Conservation (phyloP, 345 rosid species). For the Cardamine chenopodiifolia region DNA sequence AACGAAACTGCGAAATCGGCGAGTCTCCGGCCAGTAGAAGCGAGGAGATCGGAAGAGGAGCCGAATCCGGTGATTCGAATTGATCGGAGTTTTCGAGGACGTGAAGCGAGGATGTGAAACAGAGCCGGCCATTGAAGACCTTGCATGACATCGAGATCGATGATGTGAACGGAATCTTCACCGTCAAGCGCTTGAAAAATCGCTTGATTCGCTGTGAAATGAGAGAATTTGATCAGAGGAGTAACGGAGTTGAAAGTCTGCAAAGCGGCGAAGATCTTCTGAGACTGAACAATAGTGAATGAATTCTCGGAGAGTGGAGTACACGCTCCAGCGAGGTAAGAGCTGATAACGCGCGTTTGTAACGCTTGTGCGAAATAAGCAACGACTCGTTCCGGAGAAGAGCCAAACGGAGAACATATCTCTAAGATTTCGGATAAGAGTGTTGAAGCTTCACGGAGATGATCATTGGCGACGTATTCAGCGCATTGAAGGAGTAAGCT, state of each 20-base stretch:
- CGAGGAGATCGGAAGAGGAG: constrained; percentile 72
- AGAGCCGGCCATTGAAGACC: constrained; percentile 99
- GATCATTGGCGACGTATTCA: constrained; percentile 79
- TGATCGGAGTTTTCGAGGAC: constrained; percentile 74
- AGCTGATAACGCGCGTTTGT: constrained; percentile 82
- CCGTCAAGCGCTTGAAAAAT: constrained; percentile 84
- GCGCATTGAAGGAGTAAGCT: constrained; percentile 92
- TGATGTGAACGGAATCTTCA: constrained; percentile 81
- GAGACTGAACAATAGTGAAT: constrained; percentile 61
- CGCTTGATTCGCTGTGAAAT: constrained; percentile 96
- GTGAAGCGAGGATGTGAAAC: constrained; percentile 92
- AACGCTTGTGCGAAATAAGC: constrained; percentile 89
- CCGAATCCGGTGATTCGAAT: constrained; percentile 90
- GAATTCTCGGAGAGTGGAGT: constrained; percentile 55
- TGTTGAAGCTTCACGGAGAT: constrained; percentile 68
- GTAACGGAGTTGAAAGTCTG: constrained; percentile 82
- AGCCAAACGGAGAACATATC: constrained; percentile 82
- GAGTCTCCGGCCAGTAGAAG: constrained; percentile 79
- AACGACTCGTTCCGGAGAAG: constrained; percentile 87
- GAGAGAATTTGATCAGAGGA: constrained; percentile 84
- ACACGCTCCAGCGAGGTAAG: constrained; percentile 62
- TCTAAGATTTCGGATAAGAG: constrained; percentile 77
- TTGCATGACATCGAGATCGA: constrained; percentile 95
- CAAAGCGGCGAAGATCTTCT: constrained; percentile 71
- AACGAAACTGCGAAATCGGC: constrained; percentile 82